phyloP scores from a whole-genome alignment of 441 rosid genomes.

The Corymbia calophylla region DNA sequence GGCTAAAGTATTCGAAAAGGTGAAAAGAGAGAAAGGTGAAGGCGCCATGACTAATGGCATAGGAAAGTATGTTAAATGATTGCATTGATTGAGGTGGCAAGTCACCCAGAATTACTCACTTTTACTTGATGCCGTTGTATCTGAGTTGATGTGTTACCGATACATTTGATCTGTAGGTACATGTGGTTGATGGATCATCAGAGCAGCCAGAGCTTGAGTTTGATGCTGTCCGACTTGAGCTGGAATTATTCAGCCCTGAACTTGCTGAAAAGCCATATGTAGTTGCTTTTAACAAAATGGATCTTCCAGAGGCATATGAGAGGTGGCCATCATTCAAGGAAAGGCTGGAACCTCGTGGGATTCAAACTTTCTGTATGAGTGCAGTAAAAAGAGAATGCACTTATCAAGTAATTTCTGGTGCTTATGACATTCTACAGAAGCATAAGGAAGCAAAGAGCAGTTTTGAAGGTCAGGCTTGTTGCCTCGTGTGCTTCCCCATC shows the following conservation, averaged over 20 bases:
- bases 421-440: slow-evolving; percentile 54
- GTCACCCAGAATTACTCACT: not conserved
- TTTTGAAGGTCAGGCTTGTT: slow-evolving; percentile 41
- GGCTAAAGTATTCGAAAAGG: not conserved
- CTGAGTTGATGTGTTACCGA: not conserved
- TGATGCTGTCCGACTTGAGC: slow-evolving; percentile 93
- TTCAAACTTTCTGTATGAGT: slow-evolving; percentile 80
- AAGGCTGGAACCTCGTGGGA: slow-evolving; percentile 53
- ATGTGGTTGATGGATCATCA: slow-evolving; percentile 87
- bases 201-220: slow-evolving; percentile 83
- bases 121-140: not conserved
- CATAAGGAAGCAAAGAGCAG: slow-evolving; percentile 40
- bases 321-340: slow-evolving; percentile 70
- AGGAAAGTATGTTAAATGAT: not conserved
- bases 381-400: slow-evolving; percentile 77
- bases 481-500: not conserved
- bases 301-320: slow-evolving; percentile 78
- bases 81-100: not conserved
- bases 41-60: not conserved
- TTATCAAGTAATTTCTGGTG: slow-evolving; percentile 57
- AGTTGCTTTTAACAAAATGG: slow-evolving; percentile 93
- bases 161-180: slow-evolving; percentile 36
- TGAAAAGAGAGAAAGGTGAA: not conserved
- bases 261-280: slow-evolving; percentile 75
- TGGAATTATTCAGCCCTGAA: slow-evolving; percentile 87